Evolutionary conservation across 2,329 filamentous ascomycete species (phyloP).

Genomic region (Aureobasidium sp.): DNA sequence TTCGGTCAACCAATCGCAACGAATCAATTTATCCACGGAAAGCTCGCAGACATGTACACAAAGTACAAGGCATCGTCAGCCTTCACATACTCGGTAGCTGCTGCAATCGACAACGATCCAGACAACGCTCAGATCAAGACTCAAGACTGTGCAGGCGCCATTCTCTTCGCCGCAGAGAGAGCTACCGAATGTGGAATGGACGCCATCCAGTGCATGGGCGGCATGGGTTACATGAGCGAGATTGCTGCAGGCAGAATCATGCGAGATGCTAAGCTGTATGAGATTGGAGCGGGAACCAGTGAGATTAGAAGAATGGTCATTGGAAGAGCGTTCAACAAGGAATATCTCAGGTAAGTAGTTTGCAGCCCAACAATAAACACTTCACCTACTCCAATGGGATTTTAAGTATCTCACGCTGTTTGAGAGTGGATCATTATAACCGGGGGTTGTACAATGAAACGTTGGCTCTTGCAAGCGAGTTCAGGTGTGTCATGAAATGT

Average conservation of each 20-base stretch:
- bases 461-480: not conserved
- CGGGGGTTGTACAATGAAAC: not conserved
- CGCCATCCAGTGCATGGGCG: constrained; percentile 84
- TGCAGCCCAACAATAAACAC: not conserved
- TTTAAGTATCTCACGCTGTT: not conserved
- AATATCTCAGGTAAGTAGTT: constrained; percentile 37
- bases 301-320: constrained; percentile 94
- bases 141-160: constrained; percentile 89
- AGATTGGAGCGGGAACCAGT: constrained; percentile 93
- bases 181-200: constrained; percentile 82
- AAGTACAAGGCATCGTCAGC: constrained; percentile 76
- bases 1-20: constrained; percentile 80
- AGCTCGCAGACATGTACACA: constrained; percentile 95
- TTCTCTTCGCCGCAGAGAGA: constrained; percentile 84
- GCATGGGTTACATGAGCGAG: constrained; percentile 68
- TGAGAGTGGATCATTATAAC: not conserved
- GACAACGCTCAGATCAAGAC: constrained; percentile 52
- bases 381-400: too few species aligned
- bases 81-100: constrained; percentile 80
- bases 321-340: constrained; percentile 81
- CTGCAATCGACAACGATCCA: constrained; percentile 59
- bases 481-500: not conserved
- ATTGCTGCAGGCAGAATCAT: constrained; percentile 81
- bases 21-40: constrained; percentile 88
- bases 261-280: constrained; percentile 74